phyloP scores from a whole-genome alignment of 2,329 filamentous ascomycete genomes.

The Aureobasidium sp. region DNA sequence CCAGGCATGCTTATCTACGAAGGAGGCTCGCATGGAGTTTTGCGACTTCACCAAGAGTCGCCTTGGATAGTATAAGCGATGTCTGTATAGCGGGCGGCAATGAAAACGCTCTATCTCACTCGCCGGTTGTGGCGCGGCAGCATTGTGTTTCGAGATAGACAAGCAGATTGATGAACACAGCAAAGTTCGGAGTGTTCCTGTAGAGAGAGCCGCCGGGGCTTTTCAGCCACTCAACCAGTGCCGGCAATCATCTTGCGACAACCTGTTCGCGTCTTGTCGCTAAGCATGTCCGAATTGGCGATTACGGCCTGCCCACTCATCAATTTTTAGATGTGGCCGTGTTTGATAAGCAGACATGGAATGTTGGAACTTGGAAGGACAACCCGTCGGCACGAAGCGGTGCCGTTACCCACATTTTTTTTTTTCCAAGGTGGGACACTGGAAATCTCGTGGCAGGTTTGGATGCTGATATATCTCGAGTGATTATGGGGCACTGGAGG shows the following conservation, averaged over 20 bases:
- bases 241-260: not conserved
- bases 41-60: not conserved
- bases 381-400: not conserved
- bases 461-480: not conserved
- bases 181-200: not conserved
- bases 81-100: not conserved
- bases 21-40: not conserved
- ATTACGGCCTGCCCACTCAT: not conserved
- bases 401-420: not conserved
- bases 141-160: not conserved
- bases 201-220: not conserved
- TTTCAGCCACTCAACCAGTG: not conserved
- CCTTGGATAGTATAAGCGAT: not conserved
- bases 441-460: not conserved
- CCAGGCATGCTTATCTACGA: not conserved
- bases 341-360: constrained; percentile 4
- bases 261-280: not conserved
- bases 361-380: not conserved
- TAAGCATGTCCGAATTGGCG: not conserved
- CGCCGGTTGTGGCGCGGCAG: not conserved
- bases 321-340: not conserved
- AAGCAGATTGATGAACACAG: not conserved
- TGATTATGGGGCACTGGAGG: not conserved
- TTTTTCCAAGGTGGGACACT: not conserved
- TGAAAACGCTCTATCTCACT: not conserved